Percentiles rank a stretch among this genome's conserved stretches.
Conservation (phyloP, 495 filamentous ascomycete species). For the Aspergillus panamensis region DNA sequence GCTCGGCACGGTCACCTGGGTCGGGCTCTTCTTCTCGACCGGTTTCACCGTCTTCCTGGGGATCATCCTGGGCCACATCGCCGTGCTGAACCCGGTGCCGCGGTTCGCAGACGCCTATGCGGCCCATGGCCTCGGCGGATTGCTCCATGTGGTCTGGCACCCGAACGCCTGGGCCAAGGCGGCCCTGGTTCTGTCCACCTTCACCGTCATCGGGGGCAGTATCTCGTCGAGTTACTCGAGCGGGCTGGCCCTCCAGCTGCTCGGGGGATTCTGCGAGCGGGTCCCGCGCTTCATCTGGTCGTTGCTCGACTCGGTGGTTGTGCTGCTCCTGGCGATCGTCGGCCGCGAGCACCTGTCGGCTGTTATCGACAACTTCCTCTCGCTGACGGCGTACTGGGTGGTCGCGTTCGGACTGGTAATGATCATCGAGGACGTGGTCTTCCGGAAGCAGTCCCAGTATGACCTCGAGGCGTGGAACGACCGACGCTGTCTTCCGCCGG, state of each 20-base stretch:
- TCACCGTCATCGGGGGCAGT: conserved; percentile 52
- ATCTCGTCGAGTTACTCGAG: conserved; percentile 42
- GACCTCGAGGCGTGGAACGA: conserved; percentile 48
- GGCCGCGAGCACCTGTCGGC: conserved; percentile 49
- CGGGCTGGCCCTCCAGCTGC: conserved; percentile 54
- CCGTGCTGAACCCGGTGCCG: background rate
- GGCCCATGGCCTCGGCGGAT: conserved; percentile 6
- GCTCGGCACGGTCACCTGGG: background rate
- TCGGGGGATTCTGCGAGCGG: conserved; percentile 42
- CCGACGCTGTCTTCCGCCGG: conserved; percentile 40
- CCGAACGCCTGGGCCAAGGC: conserved; percentile 52
- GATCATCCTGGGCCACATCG: background rate
- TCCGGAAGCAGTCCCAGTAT: conserved; percentile 37
- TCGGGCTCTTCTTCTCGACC: background rate
- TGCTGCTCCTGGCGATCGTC: conserved; percentile 50
- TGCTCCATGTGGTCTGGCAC: conserved; percentile 51
- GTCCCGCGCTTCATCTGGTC: conserved; percentile 52
- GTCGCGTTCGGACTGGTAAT: conserved; percentile 50
- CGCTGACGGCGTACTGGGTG: conserved; percentile 54
- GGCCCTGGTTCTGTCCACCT: conserved; percentile 48
- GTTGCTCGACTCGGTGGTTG: conserved; percentile 45
- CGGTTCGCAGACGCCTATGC: background rate
- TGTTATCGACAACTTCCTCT: conserved; percentile 52
- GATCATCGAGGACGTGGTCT: conserved; percentile 47
- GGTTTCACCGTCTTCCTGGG: background rate